Evolutionary conservation across 2,329 filamentous ascomycete species (phyloP).

Genomic region (Paraphoma sp.): DNA sequence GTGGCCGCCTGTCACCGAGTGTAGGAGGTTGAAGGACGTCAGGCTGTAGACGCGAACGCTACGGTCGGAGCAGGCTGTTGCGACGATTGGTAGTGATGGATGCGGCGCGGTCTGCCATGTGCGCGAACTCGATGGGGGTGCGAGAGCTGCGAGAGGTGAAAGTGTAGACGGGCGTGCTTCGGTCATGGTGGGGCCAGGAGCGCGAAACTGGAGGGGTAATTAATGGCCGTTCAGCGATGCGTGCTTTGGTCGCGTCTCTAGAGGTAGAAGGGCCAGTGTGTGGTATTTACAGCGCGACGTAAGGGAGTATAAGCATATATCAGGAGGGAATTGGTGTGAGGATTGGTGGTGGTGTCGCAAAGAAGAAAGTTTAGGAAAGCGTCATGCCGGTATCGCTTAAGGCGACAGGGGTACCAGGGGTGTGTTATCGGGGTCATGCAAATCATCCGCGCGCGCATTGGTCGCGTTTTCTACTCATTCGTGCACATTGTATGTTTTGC

Average conservation of each 20-base stretch:
- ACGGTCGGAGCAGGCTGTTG: constrained; percentile 86
- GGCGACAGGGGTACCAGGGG: not conserved
- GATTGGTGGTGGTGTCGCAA: constrained; percentile 1
- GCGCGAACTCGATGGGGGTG: constrained; percentile 63
- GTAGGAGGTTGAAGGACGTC: constrained; percentile 78
- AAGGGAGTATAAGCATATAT: no score
- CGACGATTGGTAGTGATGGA: constrained; percentile 84
- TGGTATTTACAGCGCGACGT: no score
- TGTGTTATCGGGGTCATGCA: constrained; percentile 17
- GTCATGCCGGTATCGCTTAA: constrained; percentile 30
- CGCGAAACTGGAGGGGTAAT: not conserved
- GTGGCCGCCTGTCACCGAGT: constrained; percentile 83
- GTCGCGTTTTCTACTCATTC: not conserved
- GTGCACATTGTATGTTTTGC: not conserved
- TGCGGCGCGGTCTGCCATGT: constrained; percentile 89
- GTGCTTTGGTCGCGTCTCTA: not conserved
- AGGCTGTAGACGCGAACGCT: constrained; percentile 90
- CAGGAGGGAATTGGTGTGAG: not conserved
- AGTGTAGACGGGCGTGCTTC: constrained; percentile 32
- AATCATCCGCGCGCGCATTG: not conserved
- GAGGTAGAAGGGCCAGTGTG: not conserved
- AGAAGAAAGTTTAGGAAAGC: constrained; percentile 25
- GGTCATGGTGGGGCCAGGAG: constrained; percentile 19
- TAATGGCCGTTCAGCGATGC: not conserved
- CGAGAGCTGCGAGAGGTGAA: constrained; percentile 58